Base-by-base conservation (phyloP, 352 stramenopile genomes). In the Sclerospora graminicola region DNA sequence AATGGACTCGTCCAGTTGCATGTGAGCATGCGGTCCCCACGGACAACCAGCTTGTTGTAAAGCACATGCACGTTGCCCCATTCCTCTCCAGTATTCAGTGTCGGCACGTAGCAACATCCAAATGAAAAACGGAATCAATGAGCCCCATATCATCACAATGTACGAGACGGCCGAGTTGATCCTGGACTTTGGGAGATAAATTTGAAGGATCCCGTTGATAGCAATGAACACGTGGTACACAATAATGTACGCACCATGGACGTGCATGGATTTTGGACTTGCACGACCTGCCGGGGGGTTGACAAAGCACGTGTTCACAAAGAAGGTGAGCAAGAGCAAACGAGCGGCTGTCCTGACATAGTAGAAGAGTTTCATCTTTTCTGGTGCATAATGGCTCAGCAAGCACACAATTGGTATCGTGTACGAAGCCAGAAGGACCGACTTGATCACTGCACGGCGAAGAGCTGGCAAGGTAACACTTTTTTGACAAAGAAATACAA, bases 401-500 rank as follows among this genome's bases (percentile, higher is more conserved):
- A 62, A 4, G 28, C 41, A 72, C 38, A 66, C 46, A 1, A 80
- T 16, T 0, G 65, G 61, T 7, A 85, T 48, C 8, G 73, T 72
- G 26, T 73, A 78, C 8, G 43, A 63, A 29, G 57, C 55, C 8
- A 83, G 45, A n/a, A 75, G 27, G 7, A 82, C 9, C 3, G 68
- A 51, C 20, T 69, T 68, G 24, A 45, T 18, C 0, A 73, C 46
- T 1, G 65, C 65, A 1, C 73, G 65, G 2, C 57, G 46, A 34
- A 83, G 42, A 11, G 73, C 70, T 18, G 66, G 69, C 3, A 73
- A 33, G 2, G 73, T 81, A 8, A 85, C 60, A 31, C 69, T 85
- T 57, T 85, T 83, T 47, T 82, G 73, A 4, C 68, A 59, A 10
- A 85, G 45, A 28, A 70, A 79, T 3, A 82, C 43, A 1, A 76